Base-by-base conservation (phyloP, 495 filamentous ascomycete species). In the Aspergillus funiculosus region DNA sequence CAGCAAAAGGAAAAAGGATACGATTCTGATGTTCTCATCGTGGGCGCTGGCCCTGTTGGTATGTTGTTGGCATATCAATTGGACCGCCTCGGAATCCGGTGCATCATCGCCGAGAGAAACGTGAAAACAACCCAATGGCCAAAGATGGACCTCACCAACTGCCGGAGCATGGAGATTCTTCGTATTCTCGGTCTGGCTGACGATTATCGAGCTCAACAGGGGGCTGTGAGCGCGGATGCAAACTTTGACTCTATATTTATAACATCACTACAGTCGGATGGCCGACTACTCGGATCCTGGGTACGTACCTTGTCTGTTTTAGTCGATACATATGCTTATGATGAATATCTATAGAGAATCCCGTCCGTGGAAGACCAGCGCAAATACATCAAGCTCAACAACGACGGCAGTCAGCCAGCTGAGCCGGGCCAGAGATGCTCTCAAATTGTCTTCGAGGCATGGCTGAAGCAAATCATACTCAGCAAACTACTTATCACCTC, bases 31-130 rank as follows among this genome's bases (percentile, higher is more conserved):
- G n/a, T 42, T 18, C 27, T 42, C 15, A 39, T 46, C 6, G 19
- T 47, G 5, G 44, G 44, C 35, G 35, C 44, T 7, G 44, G 44
- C 7, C 44, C 44, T 4, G 17, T 40, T 6, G 48, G 48, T 2
- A 39, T 45, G 26, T 2, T 40, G 14, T 19, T 40, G 4, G 26
- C 48, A 7, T 45, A 39, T 27, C 25, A 36, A 11, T 35, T 51
- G 2, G 35, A 18, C 18, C 25, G 27, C 7, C 32, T 32, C 8
- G 34, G 27, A 2, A 19, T 40, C 11, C 26, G 67, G 7, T 85
- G 61, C 52, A 85, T 87, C 64, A 85, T 81, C 4, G 82, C 81
- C 52, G 87, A 87, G 58, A 85, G 86, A 40, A 86, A 66, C 30
- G 63, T 72, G 5, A 78, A 69, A 3, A 77, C 82, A 13, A 72